Evolutionary conservation across 495 filamentous ascomycete genomes (phyloP).

Genomic region (Lindgomyces ingoldianus): DNA sequence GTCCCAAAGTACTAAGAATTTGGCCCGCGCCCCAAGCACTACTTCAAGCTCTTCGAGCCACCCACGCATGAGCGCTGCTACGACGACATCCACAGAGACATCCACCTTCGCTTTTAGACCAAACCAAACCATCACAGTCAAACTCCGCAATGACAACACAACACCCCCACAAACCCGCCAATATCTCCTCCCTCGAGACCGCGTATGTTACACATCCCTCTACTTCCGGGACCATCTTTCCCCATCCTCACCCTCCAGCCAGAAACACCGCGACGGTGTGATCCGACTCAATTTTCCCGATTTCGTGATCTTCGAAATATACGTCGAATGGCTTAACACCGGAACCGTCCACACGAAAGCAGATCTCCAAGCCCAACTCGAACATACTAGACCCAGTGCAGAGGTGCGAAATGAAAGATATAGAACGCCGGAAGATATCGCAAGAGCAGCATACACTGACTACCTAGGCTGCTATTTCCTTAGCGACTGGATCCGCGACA

Average conservation of each 20-base stretch:
- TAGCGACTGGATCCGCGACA: not conserved
- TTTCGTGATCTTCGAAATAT: slow-evolving; percentile 18
- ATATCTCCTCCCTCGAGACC: not conserved
- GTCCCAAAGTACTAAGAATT: too few species aligned
- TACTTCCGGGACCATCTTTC: slow-evolving; percentile 12
- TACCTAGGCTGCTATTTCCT: slow-evolving; percentile 16
- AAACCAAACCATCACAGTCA: slow-evolving; percentile 21
- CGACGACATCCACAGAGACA: too few species aligned
- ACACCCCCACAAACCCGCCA: not conserved
- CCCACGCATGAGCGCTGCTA: too few species aligned
- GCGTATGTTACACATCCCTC: not conserved
- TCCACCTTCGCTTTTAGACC: too few species aligned
- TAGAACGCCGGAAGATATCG: not conserved
- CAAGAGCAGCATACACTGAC: not conserved
- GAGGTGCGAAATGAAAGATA: not conserved
- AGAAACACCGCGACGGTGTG: slow-evolving; percentile 5
- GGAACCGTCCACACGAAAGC: slow-evolving; percentile 1
- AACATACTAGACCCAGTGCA: too few species aligned
- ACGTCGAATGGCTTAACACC: slow-evolving; percentile 8
- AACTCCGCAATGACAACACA: slow-evolving; percentile 4
- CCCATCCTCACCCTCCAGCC: not conserved
- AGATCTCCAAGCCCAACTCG: not conserved
- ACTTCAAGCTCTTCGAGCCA: too few species aligned
- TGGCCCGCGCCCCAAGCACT: too few species aligned
- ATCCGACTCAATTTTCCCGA: slow-evolving; percentile 18